Base-by-base conservation (phyloP, 73 alveolate genomes). In the Diophrys sp. region DNA sequence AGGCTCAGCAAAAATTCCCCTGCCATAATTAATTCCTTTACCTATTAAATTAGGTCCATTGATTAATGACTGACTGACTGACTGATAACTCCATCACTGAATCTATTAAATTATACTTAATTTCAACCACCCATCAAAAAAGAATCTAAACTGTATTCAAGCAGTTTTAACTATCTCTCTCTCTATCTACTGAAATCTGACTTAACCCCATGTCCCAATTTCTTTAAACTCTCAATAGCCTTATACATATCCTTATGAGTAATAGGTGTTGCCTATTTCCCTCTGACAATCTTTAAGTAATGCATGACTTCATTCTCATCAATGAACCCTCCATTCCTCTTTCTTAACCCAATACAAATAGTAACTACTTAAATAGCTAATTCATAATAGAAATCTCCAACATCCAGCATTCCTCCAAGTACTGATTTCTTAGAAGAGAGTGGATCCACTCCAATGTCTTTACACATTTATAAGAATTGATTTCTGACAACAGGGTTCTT, bases 381-480 rank as follows among this genome's bases (percentile, higher is more conserved):
- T 32, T 81, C 89, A 56, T 73, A 81, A 56, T 62, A 81, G 73
- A 81, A 81, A 67, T 81, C 89, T 54, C 89, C 89, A 23, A 81
- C 80, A 0, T 81, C 89, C 1, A 81, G 73, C 25, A 71, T 69
- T 27, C 74, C 89, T 1, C 67, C 74, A 82, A 82, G 73, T 32
- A 81, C 71, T 31, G 83, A 82, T 56, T 81, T 81, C 56, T 81
- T 54, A 1, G 83, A 78, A 73, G 76, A 53, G 56, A 83, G 78
- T 0, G 91, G 91, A 72, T 83, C 91, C 24, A 83, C 91, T 31
- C 91, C 91, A 25, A 83, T 76, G 53, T 77, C 87, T 56, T 74
- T 75, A 85, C 91, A 83, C 91, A 83, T 83, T 31, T 83, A 57
- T 23, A 74, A 73, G 83, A 83, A 83, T 66, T 83, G 32, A 67